Percentiles rank a stretch among this genome's conserved stretches.
These are phyloP conservation scores for Pugionium cornutum DNA, from an alignment of 345 rosid genomes.

Conservation along the genomic window DNA sequence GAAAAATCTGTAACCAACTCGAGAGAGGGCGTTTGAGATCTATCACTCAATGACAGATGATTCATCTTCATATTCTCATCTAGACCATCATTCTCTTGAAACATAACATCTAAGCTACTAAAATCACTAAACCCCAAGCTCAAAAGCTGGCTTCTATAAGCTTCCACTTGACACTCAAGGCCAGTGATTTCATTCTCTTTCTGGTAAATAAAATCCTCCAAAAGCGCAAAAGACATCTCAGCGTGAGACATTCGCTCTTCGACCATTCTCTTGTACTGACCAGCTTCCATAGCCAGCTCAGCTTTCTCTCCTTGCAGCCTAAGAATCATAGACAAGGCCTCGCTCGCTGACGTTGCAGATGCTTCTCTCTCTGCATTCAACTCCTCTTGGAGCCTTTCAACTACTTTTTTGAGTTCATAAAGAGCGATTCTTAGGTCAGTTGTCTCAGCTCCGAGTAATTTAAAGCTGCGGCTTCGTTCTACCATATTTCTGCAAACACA, in stretches of 20 bases:
- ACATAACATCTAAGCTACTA: constrained; percentile 39
- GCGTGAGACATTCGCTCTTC: constrained; percentile 76
- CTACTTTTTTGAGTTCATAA: constrained; percentile 61
- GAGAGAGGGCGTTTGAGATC: constrained; percentile 24
- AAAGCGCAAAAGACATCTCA: constrained; percentile 60
- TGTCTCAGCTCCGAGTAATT: constrained; percentile 44
- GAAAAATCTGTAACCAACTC: constrained; percentile 29
- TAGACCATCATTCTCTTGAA: constrained; percentile 41
- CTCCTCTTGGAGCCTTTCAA: constrained; percentile 65
- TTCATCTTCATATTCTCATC: constrained; percentile 22
- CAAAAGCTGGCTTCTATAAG: constrained; percentile 63
- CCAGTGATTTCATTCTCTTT: constrained; percentile 76
- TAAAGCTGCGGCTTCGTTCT: constrained; percentile 40
- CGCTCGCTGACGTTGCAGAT: constrained; percentile 63
- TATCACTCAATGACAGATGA: constrained; percentile 26
- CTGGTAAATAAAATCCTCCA: constrained; percentile 66
- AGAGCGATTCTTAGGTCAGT: constrained; percentile 54
- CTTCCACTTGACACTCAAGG: constrained; percentile 71
- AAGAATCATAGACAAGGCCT: constrained; percentile 82
- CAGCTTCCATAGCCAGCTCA: constrained; percentile 68
- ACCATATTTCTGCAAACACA: constrained; percentile 47
- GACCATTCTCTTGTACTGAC: constrained; percentile 74
- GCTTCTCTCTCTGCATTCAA: constrained; percentile 80
- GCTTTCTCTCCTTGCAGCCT: constrained; percentile 88
- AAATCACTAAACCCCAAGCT: constrained; percentile 66